Percentiles rank a stretch among this genome's conserved stretches.
Evolutionary conservation across 129 eudicot genomes (phyloP).

Genomic region (Artemisia tridentata): DNA sequence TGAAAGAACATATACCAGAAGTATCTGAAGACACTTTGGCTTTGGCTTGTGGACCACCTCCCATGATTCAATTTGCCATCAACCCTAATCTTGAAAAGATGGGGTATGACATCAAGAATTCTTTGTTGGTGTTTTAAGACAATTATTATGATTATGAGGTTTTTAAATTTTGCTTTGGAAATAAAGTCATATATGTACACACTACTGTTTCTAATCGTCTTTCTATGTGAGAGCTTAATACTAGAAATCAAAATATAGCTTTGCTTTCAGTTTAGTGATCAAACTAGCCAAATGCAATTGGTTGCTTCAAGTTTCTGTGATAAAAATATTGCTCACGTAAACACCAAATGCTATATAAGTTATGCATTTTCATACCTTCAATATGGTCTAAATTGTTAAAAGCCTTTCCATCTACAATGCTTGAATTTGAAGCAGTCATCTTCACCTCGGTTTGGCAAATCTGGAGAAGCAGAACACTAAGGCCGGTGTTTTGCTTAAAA

Average conservation of each 20-base stretch:
- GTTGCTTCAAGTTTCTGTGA: too few relatives aligned
- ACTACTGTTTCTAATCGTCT: constrained; percentile 22
- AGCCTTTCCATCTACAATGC: too few relatives aligned
- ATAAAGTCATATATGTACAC: constrained; percentile 27
- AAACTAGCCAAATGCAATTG: neutral
- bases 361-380: too few relatives aligned
- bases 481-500: too few relatives aligned
- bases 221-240: neutral
- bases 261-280: neutral
- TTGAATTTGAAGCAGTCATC: too few relatives aligned
- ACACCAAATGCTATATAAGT: too few relatives aligned
- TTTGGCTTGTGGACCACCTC: constrained; percentile 92
- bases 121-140: constrained; percentile 64
- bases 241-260: neutral
- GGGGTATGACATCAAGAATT: constrained; percentile 79
- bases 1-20: constrained; percentile 71
- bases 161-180: constrained; percentile 5
- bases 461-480: too few relatives aligned
- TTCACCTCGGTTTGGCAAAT: too few relatives aligned
- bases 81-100: constrained; percentile 89
- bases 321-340: too few relatives aligned
- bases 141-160: neutral
- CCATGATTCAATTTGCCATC: constrained; percentile 91
- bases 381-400: too few relatives aligned
- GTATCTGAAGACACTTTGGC: constrained; percentile 57